These are phyloP conservation scores for Coniferiporia weirii DNA, from an alignment of 1,284 basidiomycete genomes.

Conservation along the genomic window DNA sequence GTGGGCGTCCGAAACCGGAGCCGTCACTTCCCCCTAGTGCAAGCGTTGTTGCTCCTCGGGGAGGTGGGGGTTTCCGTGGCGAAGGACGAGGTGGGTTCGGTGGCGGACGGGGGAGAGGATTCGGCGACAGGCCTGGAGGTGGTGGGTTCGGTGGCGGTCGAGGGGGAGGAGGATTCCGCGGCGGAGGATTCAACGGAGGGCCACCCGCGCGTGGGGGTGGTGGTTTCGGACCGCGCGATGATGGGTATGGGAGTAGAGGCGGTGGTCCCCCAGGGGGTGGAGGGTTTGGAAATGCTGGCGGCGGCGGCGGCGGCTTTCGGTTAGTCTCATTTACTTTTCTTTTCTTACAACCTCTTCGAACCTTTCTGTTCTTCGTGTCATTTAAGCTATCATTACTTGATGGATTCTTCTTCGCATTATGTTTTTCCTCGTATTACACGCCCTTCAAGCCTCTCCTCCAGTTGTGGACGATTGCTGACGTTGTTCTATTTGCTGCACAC, in stretches of 20 bases:
- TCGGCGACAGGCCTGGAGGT: constrained; percentile 20
- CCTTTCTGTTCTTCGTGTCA: constrained; percentile 21
- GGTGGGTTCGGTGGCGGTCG: constrained; percentile 34
- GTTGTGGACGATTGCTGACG: background rate
- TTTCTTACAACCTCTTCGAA: constrained; percentile 23
- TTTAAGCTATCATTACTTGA: no score
- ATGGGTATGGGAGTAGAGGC: constrained; percentile 12
- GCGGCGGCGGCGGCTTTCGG: constrained; percentile 29
- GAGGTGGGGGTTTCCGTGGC: constrained; percentile 24
- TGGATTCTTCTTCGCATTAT: no score
- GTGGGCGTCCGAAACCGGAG: constrained; percentile 88
- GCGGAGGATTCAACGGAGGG: constrained; percentile 6
- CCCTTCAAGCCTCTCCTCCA: background rate
- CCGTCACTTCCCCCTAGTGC: constrained; percentile 32
- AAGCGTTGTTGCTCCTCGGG: constrained; percentile 38
- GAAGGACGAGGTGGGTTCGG: constrained; percentile 31
- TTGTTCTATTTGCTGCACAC: constrained; percentile 25
- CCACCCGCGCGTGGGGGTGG: background rate
- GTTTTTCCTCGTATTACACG: no score
- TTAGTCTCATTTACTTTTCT: constrained; percentile 26
- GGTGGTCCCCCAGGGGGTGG: constrained; percentile 18
- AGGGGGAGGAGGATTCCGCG: constrained; percentile 22
- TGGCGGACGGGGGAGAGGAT: constrained; percentile 31
- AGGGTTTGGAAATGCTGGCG: constrained; percentile 34
- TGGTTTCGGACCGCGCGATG: constrained; percentile 11